Evolutionary conservation across 306 rosid species (phyloP), one percentile per base, ranked within the genome.

Genomic region (Coriaria nepalensis): DNA sequence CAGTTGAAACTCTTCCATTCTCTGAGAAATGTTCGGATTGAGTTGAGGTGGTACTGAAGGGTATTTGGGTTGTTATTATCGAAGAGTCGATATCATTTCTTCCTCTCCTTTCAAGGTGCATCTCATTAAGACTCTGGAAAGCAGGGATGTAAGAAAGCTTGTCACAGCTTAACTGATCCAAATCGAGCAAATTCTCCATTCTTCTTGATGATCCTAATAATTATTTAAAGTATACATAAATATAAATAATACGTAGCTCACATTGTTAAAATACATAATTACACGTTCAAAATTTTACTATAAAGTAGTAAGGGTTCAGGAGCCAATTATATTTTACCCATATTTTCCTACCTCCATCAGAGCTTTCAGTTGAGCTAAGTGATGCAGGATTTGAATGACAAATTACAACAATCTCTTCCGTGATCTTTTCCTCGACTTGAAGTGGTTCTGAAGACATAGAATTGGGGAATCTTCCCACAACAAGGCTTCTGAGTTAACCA

Each of bases 321-420:
- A 52, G 15, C 50, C 39, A 43, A 48, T 35, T 6, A 10, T 11
- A 46, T 13, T 43, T 36, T 14, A 13, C 51, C 32, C 37, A 38
- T 40, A 42, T 13, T 36, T 15, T 47, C n/a, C 40, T 65, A 85
- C 95, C 93, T 34, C 87, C 95, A 42, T 85, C 93, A 9, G 95
- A 85, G 68, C 95, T 85, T 76, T 85, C 93, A 0, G 95, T 85
- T 50, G 95, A 85, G 62, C 95, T 81, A 64, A 85, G 80, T 10
- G 95, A 85, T 49, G 95, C 87, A 49, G 95, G 95, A 52, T 75
- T 78, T 43, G 95, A 85, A 74, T 85, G 95, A 71, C 93, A 85
- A 65, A 85, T 73, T 44, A 85, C 85, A 9, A 73, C 85, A 9
- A 70, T 81, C 64, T 67, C 73, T 56, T 85, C 93, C 7, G 69